These are phyloP conservation scores for Starmerella roubikii DNA, from an alignment of 805 yeast species.

Conservation along the genomic window DNA sequence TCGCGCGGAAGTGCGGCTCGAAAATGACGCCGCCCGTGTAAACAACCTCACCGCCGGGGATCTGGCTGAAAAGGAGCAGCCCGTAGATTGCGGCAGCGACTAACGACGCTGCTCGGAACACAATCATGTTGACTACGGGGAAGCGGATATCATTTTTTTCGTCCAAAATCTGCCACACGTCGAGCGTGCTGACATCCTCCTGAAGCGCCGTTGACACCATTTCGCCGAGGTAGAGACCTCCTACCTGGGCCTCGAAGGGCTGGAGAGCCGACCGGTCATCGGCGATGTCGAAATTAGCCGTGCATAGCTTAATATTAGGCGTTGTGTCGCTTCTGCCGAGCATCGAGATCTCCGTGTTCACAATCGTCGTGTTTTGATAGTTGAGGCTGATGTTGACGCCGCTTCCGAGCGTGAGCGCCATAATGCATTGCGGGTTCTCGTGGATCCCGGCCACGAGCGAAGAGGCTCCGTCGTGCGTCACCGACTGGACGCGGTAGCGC, in stretches of 20 bases:
- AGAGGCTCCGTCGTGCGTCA: constrained; percentile 19
- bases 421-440: constrained; percentile 7
- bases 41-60: constrained; percentile 7
- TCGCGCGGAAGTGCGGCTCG: constrained; percentile 12
- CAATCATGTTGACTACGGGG: constrained; percentile 10
- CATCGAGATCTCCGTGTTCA: constrained; percentile 19
- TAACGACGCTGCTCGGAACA: constrained; percentile 13
- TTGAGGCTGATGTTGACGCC: constrained; percentile 17
- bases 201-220: constrained; percentile 4
- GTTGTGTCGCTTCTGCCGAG: constrained; percentile 13
- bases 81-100: constrained; percentile 16
- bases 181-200: constrained; percentile 2
- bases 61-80: constrained; percentile 1
- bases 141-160: background rate
- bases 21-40: constrained; percentile 20
- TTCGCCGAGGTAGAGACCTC: constrained; percentile 15
- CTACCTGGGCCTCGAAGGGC: constrained; percentile 18
- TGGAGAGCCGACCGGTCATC: constrained; percentile 10
- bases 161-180: constrained; percentile 8
- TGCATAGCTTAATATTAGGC: constrained; percentile 5
- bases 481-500: constrained; percentile 3
- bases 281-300: constrained; percentile 6
- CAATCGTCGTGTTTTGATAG: background rate
- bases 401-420: constrained; percentile 21
- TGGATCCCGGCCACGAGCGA: constrained; percentile 18